A percentile compares a stretch with the other conserved stretches of the same genome.
phyloP scores from a whole-genome alignment of 352 stramenopile genomes.

The Globisporangium mamillatum region DNA sequence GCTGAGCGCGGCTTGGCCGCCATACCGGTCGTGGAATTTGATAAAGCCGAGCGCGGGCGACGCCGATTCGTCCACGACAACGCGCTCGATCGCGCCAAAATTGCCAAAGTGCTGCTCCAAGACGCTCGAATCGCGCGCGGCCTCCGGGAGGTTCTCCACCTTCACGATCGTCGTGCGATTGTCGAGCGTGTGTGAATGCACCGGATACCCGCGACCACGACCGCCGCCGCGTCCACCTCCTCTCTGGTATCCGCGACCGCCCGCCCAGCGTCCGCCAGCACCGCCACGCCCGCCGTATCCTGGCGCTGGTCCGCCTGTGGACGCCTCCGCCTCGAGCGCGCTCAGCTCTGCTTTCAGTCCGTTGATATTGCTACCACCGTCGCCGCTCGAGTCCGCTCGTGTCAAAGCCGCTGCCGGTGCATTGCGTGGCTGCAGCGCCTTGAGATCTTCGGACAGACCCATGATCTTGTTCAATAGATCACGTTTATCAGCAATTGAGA shows the following conservation, averaged over 20 bases:
- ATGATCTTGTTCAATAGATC: constrained; percentile 86
- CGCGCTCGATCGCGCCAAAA: constrained; percentile 76
- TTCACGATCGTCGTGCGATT: constrained; percentile 86
- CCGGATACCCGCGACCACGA: constrained; percentile 35
- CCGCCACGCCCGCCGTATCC: constrained; percentile 26
- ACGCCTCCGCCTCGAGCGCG: constrained; percentile 57
- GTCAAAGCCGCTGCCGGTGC: constrained; percentile 5
- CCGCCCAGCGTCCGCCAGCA: constrained; percentile 32
- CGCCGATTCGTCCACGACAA: constrained; percentile 65
- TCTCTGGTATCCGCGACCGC: constrained; percentile 40
- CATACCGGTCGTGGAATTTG: constrained; percentile 84
- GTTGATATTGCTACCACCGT: constrained; percentile 33
- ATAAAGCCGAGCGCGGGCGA: constrained; percentile 54
- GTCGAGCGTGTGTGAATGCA: constrained; percentile 67
- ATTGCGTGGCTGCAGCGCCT: constrained; percentile 40
- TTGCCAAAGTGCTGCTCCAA: constrained; percentile 85
- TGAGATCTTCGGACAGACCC: constrained; percentile 63
- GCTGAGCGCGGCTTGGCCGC: constrained; percentile 58
- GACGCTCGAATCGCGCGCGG: constrained; percentile 69
- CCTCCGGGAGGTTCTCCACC: constrained; percentile 70
- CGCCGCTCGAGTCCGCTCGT: constrained; percentile 3
- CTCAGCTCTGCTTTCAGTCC: constrained; percentile 67
- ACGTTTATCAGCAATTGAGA: constrained; percentile 70
- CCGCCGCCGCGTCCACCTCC: constrained; percentile 39
- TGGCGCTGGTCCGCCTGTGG: constrained; percentile 11